Percentiles rank a stretch among this genome's conserved stretches.
phyloP scores from a whole-genome alignment of 1,139 yeast genomes.

The Geotrichum klebahnii region DNA sequence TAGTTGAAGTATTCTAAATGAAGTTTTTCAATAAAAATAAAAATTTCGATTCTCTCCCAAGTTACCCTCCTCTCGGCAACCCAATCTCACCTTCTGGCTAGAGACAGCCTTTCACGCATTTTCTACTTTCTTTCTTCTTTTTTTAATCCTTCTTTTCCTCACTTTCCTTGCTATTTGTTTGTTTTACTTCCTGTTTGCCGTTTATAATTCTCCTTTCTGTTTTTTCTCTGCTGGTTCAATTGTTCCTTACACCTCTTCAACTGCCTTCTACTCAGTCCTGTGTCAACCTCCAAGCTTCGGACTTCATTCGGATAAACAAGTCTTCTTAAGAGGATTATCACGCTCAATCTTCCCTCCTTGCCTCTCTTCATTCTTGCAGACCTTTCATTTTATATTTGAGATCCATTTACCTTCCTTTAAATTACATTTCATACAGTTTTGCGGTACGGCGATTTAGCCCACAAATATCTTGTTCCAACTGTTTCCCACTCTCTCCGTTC shows the following conservation, averaged over 20 bases:
- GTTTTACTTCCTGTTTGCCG: not conserved
- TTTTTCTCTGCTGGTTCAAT: constrained; percentile 1
- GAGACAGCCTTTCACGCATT: not conserved
- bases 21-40: not conserved
- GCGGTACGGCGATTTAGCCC: not conserved
- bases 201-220: not conserved
- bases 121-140: not conserved
- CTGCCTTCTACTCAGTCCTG: not conserved
- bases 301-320: no score
- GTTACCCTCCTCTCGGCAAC: constrained; percentile 4
- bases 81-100: constrained; percentile 4
- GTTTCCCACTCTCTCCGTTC: constrained; percentile 7
- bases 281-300: not conserved
- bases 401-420: constrained; percentile 5
- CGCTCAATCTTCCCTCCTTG: constrained; percentile 6
- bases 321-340: no score
- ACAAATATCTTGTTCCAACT: not conserved
- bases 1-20: not conserved
- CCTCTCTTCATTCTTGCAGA: not conserved
- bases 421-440: no score
- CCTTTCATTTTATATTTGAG: constrained; percentile 13
- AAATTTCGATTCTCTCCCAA: constrained; percentile 9
- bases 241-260: not conserved
- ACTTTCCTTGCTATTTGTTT: not conserved
- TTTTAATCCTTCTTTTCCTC: constrained; percentile 6